Conservation (phyloP, 1,284 basidiomycete genomes). For the Ustilago curta region DNA sequence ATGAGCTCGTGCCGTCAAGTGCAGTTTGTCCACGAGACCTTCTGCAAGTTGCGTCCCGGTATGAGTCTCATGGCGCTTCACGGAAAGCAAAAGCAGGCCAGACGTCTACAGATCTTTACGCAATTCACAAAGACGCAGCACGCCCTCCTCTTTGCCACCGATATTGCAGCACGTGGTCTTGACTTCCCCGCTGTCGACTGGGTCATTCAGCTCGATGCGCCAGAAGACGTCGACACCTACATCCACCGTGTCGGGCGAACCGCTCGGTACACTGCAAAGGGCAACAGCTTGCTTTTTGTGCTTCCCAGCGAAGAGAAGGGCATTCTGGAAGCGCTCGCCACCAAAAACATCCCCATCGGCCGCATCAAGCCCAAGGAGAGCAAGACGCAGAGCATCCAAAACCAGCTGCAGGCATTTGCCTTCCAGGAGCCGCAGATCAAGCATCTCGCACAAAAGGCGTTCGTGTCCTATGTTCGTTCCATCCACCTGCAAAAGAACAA, state of each 20-base stretch:
- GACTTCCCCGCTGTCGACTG: constrained; percentile 98
- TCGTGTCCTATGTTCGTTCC: constrained; percentile 94
- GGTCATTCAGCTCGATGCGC: constrained; percentile 97
- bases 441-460: constrained; percentile 95
- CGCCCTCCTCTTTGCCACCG: constrained; percentile 75
- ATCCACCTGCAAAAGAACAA: constrained; percentile 95
- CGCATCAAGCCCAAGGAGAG: constrained; percentile 91
- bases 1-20: constrained; percentile 92
- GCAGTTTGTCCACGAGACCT: constrained; percentile 91
- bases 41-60: constrained; percentile 94
- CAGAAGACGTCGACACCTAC: constrained; percentile 98
- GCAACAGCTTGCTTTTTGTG: constrained; percentile 85
- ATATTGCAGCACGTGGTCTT: constrained; percentile 94
- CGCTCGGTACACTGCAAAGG: constrained; percentile 90
- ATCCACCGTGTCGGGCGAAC: constrained; percentile 97
- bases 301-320: constrained; percentile 92
- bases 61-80: constrained; percentile 90
- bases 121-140: constrained; percentile 63
- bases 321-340: constrained; percentile 79
- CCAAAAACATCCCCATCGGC: constrained; percentile 77
- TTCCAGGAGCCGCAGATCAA: constrained; percentile 98
- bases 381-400: constrained; percentile 86
- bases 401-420: constrained; percentile 89
- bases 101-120: constrained; percentile 75
- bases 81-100: constrained; percentile 95